Percentiles rank a stretch among this genome's conserved stretches.
Evolutionary conservation across 306 rosid species (phyloP).

Genomic region (Fagus sylvatica): DNA sequence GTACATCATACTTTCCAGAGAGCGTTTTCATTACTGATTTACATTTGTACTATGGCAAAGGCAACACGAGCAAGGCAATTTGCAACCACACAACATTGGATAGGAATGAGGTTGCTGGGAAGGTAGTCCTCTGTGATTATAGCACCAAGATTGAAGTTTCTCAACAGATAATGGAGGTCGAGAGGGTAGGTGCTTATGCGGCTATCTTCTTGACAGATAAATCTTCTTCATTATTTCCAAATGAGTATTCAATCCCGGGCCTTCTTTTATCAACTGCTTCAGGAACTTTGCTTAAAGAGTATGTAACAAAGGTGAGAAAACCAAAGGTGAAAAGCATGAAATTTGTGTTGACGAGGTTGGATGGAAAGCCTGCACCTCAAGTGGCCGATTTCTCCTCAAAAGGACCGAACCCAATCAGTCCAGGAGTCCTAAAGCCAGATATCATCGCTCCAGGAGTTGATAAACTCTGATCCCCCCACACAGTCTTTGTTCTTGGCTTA

Average conservation of each 20-base stretch:
- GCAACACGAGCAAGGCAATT: background rate
- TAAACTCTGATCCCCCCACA: too few species aligned
- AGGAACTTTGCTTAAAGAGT: background rate
- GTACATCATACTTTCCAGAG: conserved; percentile 2
- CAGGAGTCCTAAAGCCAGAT: conserved; percentile 12
- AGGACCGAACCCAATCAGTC: background rate
- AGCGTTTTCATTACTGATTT: background rate
- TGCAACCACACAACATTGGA: background rate
- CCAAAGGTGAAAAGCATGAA: background rate
- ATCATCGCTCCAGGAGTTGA: background rate
- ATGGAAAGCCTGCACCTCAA: conserved; percentile 4
- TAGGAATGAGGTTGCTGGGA: conserved; percentile 6
- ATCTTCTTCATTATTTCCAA: too few species aligned
- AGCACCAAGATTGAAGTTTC: background rate
- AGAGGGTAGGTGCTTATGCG: background rate
- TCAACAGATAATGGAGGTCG: background rate
- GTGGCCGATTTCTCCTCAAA: conserved; percentile 4
- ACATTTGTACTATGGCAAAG: conserved; percentile 13
- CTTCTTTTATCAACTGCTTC: background rate
- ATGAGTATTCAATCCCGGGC: background rate
- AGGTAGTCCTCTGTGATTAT: conserved; percentile 17
- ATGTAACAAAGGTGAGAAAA: background rate
- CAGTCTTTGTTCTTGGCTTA: too few species aligned
- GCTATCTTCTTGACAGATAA: background rate
- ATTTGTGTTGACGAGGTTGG: background rate